phyloP scores from a whole-genome alignment of 805 yeast species.

The Trichomonascus vanleenenianus region DNA sequence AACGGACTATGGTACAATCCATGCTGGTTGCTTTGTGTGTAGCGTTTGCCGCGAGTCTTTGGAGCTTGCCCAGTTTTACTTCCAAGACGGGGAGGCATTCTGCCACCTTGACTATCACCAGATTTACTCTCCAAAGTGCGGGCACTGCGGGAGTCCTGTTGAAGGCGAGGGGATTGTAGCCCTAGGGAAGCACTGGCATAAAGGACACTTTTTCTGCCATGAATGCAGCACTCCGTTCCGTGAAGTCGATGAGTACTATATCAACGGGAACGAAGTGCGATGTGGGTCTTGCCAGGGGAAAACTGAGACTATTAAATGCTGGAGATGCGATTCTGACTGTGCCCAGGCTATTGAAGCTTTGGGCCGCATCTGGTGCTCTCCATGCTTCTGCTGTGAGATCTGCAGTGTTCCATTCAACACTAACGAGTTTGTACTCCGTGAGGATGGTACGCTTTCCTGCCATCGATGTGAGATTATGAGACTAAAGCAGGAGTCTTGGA shows the following conservation, averaged over 20 bases:
- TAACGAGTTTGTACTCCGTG: slow-evolving; percentile 25
- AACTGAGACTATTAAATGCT: slow-evolving; percentile 24
- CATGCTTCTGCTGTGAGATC: slow-evolving; percentile 26
- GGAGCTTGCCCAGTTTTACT: slow-evolving; percentile 21
- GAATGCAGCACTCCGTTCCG: slow-evolving; percentile 24
- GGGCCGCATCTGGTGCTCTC: slow-evolving; percentile 26
- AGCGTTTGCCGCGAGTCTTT: slow-evolving; percentile 15
- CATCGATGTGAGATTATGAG: slow-evolving; percentile 19
- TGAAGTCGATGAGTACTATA: slow-evolving; percentile 16
- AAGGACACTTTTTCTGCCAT: slow-evolving; percentile 28
- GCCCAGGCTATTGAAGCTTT: slow-evolving; percentile 23
- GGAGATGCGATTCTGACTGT: slow-evolving; percentile 23
- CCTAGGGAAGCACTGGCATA: slow-evolving; percentile 23
- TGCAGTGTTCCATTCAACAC: slow-evolving; percentile 23
- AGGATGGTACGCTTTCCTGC: slow-evolving; percentile 27
- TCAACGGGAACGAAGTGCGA: slow-evolving; percentile 17
- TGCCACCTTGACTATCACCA: slow-evolving; percentile 29
- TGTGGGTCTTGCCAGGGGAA: slow-evolving; percentile 22
- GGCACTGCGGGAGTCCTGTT: slow-evolving; percentile 24
- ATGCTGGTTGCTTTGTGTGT: slow-evolving; percentile 20
- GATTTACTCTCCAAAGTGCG: slow-evolving; percentile 25
- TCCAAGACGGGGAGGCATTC: slow-evolving; percentile 18
- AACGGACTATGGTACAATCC: slow-evolving; percentile 19
- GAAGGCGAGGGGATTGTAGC: slow-evolving; percentile 26
- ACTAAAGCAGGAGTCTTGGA: slow-evolving; percentile 20